A percentile compares a stretch with the other conserved stretches of the same genome.
These are phyloP conservation scores for Prasinococcaceae sp. DNA, from an alignment of 139 green algal species.

Conservation along the genomic window DNA sequence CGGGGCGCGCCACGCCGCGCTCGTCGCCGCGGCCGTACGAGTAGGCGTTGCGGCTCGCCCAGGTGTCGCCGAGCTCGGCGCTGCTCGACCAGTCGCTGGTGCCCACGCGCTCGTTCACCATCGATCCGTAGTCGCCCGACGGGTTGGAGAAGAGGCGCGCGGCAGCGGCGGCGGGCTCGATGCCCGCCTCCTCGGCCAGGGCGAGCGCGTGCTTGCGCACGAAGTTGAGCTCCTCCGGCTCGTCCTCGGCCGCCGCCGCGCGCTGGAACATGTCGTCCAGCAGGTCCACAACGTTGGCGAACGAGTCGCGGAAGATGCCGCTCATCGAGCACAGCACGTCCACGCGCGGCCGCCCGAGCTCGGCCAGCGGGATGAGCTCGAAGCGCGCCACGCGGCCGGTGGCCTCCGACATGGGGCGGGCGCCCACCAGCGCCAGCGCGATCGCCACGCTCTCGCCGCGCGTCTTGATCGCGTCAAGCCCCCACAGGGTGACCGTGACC, in stretches of 20 bases:
- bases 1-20: slow-evolving; percentile 30
- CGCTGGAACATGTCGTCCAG: slow-evolving; percentile 85
- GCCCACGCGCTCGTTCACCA: slow-evolving; percentile 96
- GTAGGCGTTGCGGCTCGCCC: slow-evolving; percentile 84
- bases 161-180: slow-evolving; percentile 32
- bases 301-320: slow-evolving; percentile 85
- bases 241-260: slow-evolving; percentile 30
- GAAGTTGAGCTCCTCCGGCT: slow-evolving; percentile 75
- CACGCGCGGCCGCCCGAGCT: slow-evolving; percentile 63
- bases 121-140: slow-evolving; percentile 81
- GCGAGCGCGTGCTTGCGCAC: slow-evolving; percentile 72
- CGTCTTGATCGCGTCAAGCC: slow-evolving; percentile 95
- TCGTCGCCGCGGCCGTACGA: slow-evolving; percentile 57
- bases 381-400: slow-evolving; percentile 75
- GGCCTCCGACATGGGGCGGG: slow-evolving; percentile 54
- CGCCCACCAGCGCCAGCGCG: slow-evolving; percentile 68
- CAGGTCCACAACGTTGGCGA: slow-evolving; percentile 66
- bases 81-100: slow-evolving; percentile 46
- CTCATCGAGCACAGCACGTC: slow-evolving; percentile 92
- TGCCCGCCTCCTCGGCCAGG: slow-evolving; percentile 31
- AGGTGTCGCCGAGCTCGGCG: slow-evolving; percentile 86
- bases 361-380: slow-evolving; percentile 51
- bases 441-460: slow-evolving; percentile 57
- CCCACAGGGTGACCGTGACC: slow-evolving; percentile 91
- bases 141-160: slow-evolving; percentile 89